A percentile compares a stretch with the other conserved stretches of the same genome.
phyloP scores from a whole-genome alignment of 2,329 filamentous ascomycete species.

The Colletotrichum gigasporum region DNA sequence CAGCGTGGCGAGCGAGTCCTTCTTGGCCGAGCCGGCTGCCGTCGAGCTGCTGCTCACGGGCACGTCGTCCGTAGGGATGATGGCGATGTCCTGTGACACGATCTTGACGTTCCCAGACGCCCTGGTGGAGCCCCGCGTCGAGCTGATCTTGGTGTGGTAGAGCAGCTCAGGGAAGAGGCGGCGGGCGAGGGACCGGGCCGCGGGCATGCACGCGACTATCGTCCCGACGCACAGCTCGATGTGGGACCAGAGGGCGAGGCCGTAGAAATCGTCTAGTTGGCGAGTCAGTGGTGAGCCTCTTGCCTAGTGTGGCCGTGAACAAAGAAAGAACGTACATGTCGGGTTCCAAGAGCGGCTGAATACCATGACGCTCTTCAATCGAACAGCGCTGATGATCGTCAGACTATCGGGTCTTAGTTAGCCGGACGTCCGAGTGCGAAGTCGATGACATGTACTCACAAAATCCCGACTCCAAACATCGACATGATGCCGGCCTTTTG shows the following conservation, averaged over 20 bases:
- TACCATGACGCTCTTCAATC: neutral
- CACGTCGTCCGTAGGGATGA: neutral
- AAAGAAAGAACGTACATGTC: constrained; percentile 42
- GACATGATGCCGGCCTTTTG: constrained; percentile 26
- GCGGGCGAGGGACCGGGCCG: constrained; percentile 6
- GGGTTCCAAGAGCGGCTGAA: constrained; percentile 27
- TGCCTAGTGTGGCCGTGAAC: constrained; percentile 49
- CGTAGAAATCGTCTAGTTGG: constrained; percentile 13
- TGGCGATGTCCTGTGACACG: constrained; percentile 14
- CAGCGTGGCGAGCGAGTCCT: constrained; percentile 37
- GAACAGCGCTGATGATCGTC: constrained; percentile 16
- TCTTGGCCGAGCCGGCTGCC: constrained; percentile 14
- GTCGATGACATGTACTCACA: neutral
- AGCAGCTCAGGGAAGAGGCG: constrained; percentile 24
- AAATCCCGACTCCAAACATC: constrained; percentile 22
- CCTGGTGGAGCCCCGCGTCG: neutral
- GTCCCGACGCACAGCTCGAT: constrained; percentile 17
- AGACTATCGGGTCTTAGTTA: neutral
- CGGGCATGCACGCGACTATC: constrained; percentile 24
- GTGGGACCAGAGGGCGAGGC: constrained; percentile 44
- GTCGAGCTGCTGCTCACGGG: neutral
- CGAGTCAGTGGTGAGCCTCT: constrained; percentile 45
- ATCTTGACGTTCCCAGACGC: constrained; percentile 26
- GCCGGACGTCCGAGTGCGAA: neutral
- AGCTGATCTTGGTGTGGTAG: constrained; percentile 5